Percentiles rank a stretch among this genome's conserved stretches.
phyloP scores from a whole-genome alignment of 129 eudicot genomes.

The Helianthus tuberosus region DNA sequence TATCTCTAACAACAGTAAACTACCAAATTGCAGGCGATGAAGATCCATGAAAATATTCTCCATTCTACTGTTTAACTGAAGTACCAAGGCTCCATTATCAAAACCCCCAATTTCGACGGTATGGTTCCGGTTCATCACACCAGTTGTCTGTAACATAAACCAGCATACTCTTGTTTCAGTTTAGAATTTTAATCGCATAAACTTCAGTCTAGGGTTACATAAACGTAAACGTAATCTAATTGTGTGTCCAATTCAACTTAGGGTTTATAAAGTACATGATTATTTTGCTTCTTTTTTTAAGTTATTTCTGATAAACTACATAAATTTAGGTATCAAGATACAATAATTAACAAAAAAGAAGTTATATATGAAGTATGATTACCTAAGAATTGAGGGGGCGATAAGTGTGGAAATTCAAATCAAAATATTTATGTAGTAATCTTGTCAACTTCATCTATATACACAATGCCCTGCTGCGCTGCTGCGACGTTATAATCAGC shows the following conservation, averaged over 20 bases:
- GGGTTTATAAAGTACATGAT: slow-evolving; percentile 21
- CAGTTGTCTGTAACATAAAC: slow-evolving; percentile 21
- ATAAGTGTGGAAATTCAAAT: slow-evolving; percentile 18
- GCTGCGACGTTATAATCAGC: slow-evolving; percentile 97
- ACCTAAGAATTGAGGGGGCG: slow-evolving; percentile 25
- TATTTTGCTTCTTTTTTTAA: background rate
- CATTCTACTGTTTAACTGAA: slow-evolving; percentile 28
- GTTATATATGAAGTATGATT: background rate
- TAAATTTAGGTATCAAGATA: background rate
- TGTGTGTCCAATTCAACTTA: background rate
- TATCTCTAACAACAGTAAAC: too few relatives aligned
- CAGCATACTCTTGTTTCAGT: slow-evolving; percentile 1
- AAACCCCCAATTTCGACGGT: slow-evolving; percentile 14
- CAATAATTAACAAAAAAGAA: slow-evolving; percentile 11
- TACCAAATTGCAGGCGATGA: too few relatives aligned
- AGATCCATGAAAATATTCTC: background rate
- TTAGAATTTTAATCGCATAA: slow-evolving; percentile 16
- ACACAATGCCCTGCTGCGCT: slow-evolving; percentile 98
- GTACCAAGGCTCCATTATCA: slow-evolving; percentile 17
- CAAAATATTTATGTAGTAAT: slow-evolving; percentile 38
- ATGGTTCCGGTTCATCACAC: slow-evolving; percentile 21
- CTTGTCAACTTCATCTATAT: slow-evolving; percentile 98
- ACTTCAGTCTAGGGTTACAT: background rate
- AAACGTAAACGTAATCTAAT: slow-evolving; percentile 8
- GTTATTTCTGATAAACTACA: background rate